These are phyloP conservation scores for Blastocystis sp. DNA, from an alignment of 352 stramenopile species.

Conservation along the genomic window DNA sequence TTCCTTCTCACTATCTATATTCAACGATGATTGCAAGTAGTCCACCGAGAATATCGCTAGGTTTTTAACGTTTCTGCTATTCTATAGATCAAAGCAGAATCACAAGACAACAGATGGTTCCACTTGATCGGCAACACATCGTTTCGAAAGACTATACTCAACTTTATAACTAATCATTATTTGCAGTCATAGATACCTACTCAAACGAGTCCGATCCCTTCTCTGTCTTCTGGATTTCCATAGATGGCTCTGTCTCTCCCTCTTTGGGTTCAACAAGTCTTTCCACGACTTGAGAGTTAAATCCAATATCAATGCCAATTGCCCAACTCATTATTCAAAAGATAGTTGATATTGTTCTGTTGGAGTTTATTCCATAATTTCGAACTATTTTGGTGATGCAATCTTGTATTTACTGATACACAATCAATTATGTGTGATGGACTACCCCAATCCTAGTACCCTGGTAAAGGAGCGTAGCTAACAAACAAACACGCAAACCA, in stretches of 20 bases:
- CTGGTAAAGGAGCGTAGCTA: background rate
- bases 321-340: slow-evolving; percentile 27
- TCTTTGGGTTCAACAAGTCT: background rate
- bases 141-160: background rate
- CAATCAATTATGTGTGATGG: background rate
- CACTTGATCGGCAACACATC: background rate
- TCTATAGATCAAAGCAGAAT: background rate
- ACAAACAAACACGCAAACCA: slow-evolving; percentile 5
- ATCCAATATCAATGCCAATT: slow-evolving; percentile 57
- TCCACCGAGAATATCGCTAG: slow-evolving; percentile 8
- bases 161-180: slow-evolving; percentile 33
- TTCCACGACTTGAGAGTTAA: slow-evolving; percentile 3
- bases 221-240: background rate
- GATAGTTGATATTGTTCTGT: slow-evolving; percentile 19
- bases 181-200: background rate
- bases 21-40: background rate
- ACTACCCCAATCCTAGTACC: background rate
- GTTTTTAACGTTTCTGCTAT: background rate
- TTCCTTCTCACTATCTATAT: background rate
- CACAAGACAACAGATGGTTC: background rate
- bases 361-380: background rate
- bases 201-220: background rate
- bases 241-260: background rate
- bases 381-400: background rate
- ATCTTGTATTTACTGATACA: background rate